Evolutionary conservation across 129 eudicot genomes (phyloP), one percentile per base, ranked within the genome.

Genomic region (Pseudognaphalium luteoalbum): DNA sequence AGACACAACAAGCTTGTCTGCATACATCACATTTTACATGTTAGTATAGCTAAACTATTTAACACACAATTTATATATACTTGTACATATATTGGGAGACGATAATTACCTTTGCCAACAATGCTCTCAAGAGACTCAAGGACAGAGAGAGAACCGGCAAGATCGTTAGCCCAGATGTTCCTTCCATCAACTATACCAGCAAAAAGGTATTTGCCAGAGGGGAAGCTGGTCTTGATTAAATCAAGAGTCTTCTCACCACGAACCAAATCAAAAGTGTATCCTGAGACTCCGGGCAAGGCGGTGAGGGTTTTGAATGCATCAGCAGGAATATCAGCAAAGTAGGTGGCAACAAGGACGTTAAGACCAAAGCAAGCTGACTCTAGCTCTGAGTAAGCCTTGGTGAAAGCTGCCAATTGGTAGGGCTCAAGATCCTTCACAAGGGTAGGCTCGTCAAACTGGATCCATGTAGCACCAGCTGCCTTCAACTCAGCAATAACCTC

Each of bases 101-200:
- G n/a, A 58, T 20, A 62, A 7, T 33, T 81, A 93, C 98, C 98
- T 84, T 94, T 94, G 69, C 97, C 97, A 0, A 91, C 98, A 75
- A 89, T 70, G 78, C 83, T 73, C 86, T 87, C 98, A 78, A 94
- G 98, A 51, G 93, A 73, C 56, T 89, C 76, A 0, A 92, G 90
- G 79, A 79, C 74, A 30, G 30, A 8, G 34, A 89, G 84, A 62
- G 97, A 92, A 62, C 88, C 81, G 60, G 89, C 84, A 76, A 92
- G 96, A 62, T 92, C 93, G 62, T 92, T 92, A 73, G 97, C 97
- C 97, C 97, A 92, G 80, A 92, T 92, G 89, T 92, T 92, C 78
- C 97, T 87, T 65, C 97, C 97, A 78, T 92, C 97, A 81, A 92
- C 97, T 68, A 92, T 88, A 44, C 97, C 97, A 54, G 97, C 97